Base-by-base conservation (phyloP, 2,329 filamentous ascomycete genomes). In the Colletotrichum lini region DNA sequence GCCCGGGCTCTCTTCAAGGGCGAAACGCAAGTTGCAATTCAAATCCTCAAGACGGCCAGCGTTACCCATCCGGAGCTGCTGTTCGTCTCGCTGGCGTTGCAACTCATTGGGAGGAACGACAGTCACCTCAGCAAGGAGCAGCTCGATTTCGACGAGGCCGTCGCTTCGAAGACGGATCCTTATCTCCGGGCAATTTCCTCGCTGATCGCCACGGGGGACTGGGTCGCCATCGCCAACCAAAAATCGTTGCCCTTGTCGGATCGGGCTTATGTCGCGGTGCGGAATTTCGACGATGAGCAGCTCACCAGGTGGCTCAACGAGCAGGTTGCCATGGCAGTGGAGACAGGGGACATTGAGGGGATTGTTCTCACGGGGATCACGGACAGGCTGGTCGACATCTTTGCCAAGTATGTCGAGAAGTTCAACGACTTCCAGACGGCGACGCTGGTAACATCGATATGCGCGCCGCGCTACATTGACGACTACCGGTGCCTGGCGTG, bases 401-500 rank as follows among this genome's bases (percentile, higher is more conserved):
- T 96, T 71, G 92, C 93, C 72, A 89, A 90, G 61, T 94, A 95
- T 80, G 88, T 96, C 56, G 87, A 91, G 75, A 92, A 92, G 75
- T 94, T 92, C 79, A 87, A 91, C 77, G 94, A 96, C 79, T 87
- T 94, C 30, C 94, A 97, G 81, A 95, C 93, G 1, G 92, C 93
- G 2, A 92, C 93, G 0, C 85, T 96, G 2, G 88, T 94, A 71
- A 88, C 93, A 68, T 92, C 92, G 15, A 91, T 93, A 79, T 93
- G 92, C 74, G 89, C 91, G 67, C 94, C 94, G 0, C 87, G 90
- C 10, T 96, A 94, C 80, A 91, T 96, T 74, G 89, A 93, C 79
- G 94, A 96, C 79, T 84, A 92, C 53, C 91, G 94, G 73, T 94
- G 92, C 82, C 86, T 87, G 12, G 90, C 92, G 66, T 96, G 94